Evolutionary conservation across 345 rosid genomes (phyloP), one percentile per base, ranked within the genome.

Genomic region (Anastatica hierochuntica): DNA sequence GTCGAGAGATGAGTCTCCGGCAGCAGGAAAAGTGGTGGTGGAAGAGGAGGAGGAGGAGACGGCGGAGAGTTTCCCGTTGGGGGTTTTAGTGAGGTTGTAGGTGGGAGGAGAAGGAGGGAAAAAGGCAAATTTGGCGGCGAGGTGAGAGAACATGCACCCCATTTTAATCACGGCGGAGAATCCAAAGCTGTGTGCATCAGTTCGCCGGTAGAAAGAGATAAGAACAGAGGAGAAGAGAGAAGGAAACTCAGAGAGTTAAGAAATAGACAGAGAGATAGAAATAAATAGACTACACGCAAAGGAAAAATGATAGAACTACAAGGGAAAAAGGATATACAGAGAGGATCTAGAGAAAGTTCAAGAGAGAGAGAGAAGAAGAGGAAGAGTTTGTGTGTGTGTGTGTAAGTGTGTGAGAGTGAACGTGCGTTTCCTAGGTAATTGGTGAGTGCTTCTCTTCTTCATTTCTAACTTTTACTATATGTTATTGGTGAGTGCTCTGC

Each of bases 31-130:
- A 30, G 95, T 82, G 62, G 75, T 64, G 26, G 95, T 64, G 31
- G 88, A 58, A 39, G 18, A 4, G 71, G 72, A 65, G 19, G 94
- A 58, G 17, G 94, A 69, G 16, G 95, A 70, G 45, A 78, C 81
- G 56, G 77, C 90, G 6, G 77, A 1, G 61, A 83, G 76, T 60
- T 76, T 75, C 1, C 95, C 95, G 69, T 80, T 74, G 9, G 79
- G 82, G 21, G 63, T 49, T 58, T 79, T 81, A 27, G 67, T 81
- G 66, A 94, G 69, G 77, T 84, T 83, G 60, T 94, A 94, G 0
- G 99, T 94, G 0, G 99, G 80, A 53, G 99, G 99, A 30, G 97
- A 78, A 14, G 99, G 97, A 49, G 99, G 94, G 62, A 94, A 94
- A 68, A 94, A 94, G 13, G 97, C 99, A 66, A 94, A 94, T 51